Base-by-base conservation (phyloP, 1,139 yeast species). In the Hansenula sp. region DNA sequence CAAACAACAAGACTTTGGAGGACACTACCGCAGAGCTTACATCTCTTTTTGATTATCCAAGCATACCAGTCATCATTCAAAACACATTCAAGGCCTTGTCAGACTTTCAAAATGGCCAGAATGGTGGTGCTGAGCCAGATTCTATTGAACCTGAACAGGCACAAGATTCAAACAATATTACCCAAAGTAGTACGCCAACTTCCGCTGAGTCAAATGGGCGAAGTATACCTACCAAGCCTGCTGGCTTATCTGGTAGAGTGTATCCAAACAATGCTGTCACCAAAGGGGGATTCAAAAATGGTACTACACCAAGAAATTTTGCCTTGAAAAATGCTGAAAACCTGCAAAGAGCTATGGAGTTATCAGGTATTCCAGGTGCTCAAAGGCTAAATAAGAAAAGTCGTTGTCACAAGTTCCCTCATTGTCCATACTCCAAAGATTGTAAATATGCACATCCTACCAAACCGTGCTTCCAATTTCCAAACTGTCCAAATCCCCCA, bases 371-470 rank as follows among this genome's bases (percentile, higher is more conserved):
- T 8, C 51, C 48, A 35, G 53, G 53, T 4, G 48, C 51, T 41
- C 36, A 50, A 24, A 46, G 48, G 19, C 53, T 50, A 33, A 70
- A 74, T 59, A 71, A 79, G 41, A 76, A 74, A 51, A 84, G 84
- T 36, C 79, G 96, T 61, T 89, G 96, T 62, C 72, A 74, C 31
- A 76, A 82, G 45, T 87, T 87, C 68, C 96, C 96, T 30, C 77
- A 82, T 58, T 89, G 96, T 67, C 68, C 68, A 13, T 65, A 72
- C 43, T 76, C 78, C 44, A 79, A 71, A 59, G 78, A 79, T 41
- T 89, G 96, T 63, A 76, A 73, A 44, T 82, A 76, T 58, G 78
- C 90, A 2, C 96, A 89, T 65, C 96, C 96, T 24, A 80, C 89
- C 2, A 84, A 76, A 54, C 72, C 72, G 12, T 89, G 96, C 63